A percentile compares a stretch with the other conserved stretches of the same genome.
These are phyloP conservation scores for Zygoascus hellenicus DNA, from an alignment of 1,139 yeast species.

Conservation along the genomic window DNA sequence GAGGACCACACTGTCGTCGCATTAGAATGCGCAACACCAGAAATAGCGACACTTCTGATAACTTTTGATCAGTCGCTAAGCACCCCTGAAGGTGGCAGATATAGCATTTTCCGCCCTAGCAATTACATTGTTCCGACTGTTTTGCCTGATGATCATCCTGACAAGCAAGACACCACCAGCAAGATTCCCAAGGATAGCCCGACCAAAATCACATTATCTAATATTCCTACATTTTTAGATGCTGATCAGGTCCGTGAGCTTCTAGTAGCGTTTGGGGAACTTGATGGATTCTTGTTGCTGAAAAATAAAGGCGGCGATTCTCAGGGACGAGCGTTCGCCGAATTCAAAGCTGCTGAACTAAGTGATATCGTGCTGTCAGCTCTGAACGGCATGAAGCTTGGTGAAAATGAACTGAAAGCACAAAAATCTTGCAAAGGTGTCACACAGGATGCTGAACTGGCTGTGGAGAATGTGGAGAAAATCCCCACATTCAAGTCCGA, in stretches of 20 bases:
- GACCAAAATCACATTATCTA: constrained; percentile 37
- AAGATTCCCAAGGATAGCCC: constrained; percentile 28
- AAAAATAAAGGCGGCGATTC: constrained; percentile 36
- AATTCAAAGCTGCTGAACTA: constrained; percentile 29
- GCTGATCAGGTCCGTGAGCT: constrained; percentile 37
- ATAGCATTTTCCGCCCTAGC: constrained; percentile 50
- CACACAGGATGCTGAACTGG: constrained; percentile 26
- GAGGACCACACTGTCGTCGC: constrained; percentile 31
- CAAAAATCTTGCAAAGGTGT: constrained; percentile 34
- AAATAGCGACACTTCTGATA: constrained; percentile 55
- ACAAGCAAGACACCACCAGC: background rate
- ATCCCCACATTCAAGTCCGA: constrained; percentile 14
- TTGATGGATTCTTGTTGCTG: constrained; percentile 33
- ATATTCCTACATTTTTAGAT: constrained; percentile 38
- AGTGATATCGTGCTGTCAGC: constrained; percentile 30
- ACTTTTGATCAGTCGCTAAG: constrained; percentile 41
- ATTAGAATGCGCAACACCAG: constrained; percentile 48
- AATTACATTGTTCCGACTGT: constrained; percentile 48
- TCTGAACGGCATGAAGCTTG: constrained; percentile 32
- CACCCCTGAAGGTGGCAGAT: constrained; percentile 24
- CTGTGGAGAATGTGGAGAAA: constrained; percentile 24
- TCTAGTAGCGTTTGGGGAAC: constrained; percentile 37
- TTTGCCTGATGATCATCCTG: constrained; percentile 6
- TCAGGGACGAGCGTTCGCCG: constrained; percentile 43
- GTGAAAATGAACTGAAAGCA: constrained; percentile 33